Base-by-base conservation (phyloP, 768 basidiomycete species). In the Botryobasidium botryosum region DNA sequence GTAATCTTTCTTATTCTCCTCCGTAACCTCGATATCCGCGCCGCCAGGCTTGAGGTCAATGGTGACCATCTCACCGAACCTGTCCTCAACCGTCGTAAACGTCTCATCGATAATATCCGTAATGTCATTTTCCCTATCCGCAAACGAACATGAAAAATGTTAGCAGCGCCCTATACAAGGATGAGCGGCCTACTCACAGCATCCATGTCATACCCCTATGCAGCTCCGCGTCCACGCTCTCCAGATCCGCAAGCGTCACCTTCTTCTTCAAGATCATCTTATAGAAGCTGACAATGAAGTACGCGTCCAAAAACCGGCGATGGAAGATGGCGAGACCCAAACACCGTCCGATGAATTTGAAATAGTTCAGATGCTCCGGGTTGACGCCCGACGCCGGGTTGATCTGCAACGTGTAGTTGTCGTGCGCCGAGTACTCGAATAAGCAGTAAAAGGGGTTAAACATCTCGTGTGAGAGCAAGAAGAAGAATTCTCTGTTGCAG, bases 381-480 rank as follows among this genome's bases (percentile, higher is more conserved):
- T 99, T 99, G 54, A 99, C 87, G 35, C 86, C 86, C 27, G 90
- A 94, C 7, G 88, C 90, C 10, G 92, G 92, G 64, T 97, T 97
- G 63, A 99, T 97, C 63, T 99, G 94, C 24, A 99, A 79, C 7
- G 94, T 97, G 60, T 99, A 99, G 64, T 99, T 97, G 70, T 97
- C 94, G 66, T 96, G 92, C 17, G 94, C 94, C 1, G 94, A 97
- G 63, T 99, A 99, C 65, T 99, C 94, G 64, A 99, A 99, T 8
- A 99, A 69, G 61, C 94, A 97, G 65, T 99, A 97, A 72, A 99
- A 97, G 20, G 94, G 94, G 63, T 97, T 94, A 71, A 99, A 97
- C 94, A 99, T 97, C 64, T 97, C 94, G 61, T 99, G 94, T 27
- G 92, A 97, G 39, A 99, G 72, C 47, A 99, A 67, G 82, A 97